Conservation (phyloP, 176 grass and related monocot genomes). For the Eleusine indica region DNA sequence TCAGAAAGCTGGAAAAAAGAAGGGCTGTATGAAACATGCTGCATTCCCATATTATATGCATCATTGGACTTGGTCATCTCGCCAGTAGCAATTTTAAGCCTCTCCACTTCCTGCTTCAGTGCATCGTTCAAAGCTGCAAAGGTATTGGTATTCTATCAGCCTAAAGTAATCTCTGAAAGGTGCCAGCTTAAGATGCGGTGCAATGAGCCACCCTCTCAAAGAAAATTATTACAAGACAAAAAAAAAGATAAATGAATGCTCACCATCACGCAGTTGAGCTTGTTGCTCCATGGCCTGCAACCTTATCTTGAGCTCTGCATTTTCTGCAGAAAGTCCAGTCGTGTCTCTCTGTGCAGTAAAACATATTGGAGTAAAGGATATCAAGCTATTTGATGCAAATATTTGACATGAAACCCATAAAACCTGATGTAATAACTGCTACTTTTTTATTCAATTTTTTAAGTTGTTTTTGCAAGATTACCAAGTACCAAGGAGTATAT, state of each 20-base stretch:
- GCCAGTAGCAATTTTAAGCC: constrained; percentile 75
- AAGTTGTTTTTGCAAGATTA: background rate
- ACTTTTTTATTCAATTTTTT: background rate
- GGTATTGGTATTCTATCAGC: constrained; percentile 33
- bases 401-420: constrained; percentile 9
- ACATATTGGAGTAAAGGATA: constrained; percentile 37
- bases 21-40: constrained; percentile 58
- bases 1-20: constrained; percentile 70
- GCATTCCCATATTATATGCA: constrained; percentile 75
- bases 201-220: constrained; percentile 6
- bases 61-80: constrained; percentile 64
- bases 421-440: background rate
- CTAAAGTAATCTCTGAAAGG: background rate
- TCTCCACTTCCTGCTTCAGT: constrained; percentile 81
- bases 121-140: constrained; percentile 81
- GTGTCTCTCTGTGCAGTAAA: constrained; percentile 73
- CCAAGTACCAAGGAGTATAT: background rate
- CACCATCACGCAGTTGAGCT: constrained; percentile 79
- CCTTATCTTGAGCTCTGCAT: constrained; percentile 82
- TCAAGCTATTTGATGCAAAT: constrained; percentile 31
- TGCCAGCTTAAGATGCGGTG: constrained; percentile 11
- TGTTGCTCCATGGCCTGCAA: constrained; percentile 93
- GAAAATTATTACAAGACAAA: background rate
- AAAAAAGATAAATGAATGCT: constrained; percentile 23
- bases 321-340: constrained; percentile 69